These are phyloP conservation scores for Penicillium rolfsii DNA, from an alignment of 2,329 filamentous ascomycete species.

Conservation along the genomic window DNA sequence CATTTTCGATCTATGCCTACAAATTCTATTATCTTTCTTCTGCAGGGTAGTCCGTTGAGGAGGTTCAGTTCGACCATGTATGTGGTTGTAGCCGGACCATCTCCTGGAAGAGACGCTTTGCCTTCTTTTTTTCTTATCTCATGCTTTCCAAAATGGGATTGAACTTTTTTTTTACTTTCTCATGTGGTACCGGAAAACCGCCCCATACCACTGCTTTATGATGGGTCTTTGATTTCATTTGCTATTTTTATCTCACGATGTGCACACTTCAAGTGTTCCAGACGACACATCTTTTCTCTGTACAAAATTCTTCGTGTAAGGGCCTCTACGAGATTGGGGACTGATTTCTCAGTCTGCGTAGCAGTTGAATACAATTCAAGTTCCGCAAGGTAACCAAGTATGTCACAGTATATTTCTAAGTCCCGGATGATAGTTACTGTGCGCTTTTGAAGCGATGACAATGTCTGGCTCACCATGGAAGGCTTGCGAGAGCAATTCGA, in stretches of 20 bases:
- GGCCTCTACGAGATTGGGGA: neutral
- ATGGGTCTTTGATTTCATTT: neutral
- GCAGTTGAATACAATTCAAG: neutral
- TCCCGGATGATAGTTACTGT: too few species aligned
- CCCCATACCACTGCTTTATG: slow-evolving; percentile 3
- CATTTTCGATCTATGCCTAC: neutral
- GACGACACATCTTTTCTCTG: neutral
- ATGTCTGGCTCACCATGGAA: too few species aligned
- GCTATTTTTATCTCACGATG: neutral
- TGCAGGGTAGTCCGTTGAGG: neutral
- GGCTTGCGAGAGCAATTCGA: too few species aligned
- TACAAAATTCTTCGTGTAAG: neutral
- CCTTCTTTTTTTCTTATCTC: neutral
- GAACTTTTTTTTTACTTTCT: slow-evolving; percentile 3
- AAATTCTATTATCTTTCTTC: slow-evolving; percentile 8
- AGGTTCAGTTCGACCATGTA: neutral
- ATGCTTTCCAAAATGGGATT: slow-evolving; percentile 9
- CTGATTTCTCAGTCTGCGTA: neutral
- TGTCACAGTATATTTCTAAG: too few species aligned
- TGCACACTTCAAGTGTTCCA: neutral
- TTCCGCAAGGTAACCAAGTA: neutral
- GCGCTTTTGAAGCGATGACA: too few species aligned
- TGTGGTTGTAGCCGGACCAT: neutral
- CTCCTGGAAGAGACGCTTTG: neutral
- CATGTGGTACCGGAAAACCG: neutral